Evolutionary conservation across 805 yeast species (phyloP).

Genomic region (Diddensiella transvaalensis): DNA sequence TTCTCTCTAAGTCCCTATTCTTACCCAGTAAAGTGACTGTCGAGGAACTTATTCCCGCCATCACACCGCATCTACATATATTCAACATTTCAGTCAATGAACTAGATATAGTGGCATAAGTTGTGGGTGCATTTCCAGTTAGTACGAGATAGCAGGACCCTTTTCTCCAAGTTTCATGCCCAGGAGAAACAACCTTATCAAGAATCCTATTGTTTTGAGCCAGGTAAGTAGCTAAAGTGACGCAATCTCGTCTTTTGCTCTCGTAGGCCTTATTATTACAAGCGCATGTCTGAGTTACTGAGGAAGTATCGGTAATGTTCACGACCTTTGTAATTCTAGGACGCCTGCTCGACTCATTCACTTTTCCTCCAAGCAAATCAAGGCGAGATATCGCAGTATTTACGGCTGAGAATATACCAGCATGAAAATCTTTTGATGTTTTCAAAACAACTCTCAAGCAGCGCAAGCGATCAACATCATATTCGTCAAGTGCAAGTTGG

Average conservation of each 20-base stretch:
- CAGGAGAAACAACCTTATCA: not conserved
- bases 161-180: not conserved
- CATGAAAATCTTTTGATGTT: not conserved
- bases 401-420: not conserved
- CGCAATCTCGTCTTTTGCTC: not conserved
- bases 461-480: not conserved
- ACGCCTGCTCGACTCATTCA: not conserved
- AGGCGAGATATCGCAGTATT: not conserved
- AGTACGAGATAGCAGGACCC: not conserved
- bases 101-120: not conserved
- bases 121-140: not conserved
- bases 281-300: not conserved
- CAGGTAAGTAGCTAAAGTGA: not conserved
- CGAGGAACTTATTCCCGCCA: not conserved
- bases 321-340: not conserved
- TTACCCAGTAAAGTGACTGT: not conserved
- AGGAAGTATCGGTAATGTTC: not conserved
- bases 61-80: not conserved
- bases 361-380: not conserved
- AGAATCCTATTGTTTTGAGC: not conserved
- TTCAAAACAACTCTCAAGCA: not conserved
- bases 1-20: not conserved
- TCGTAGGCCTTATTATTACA: not conserved
- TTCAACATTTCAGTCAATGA: not conserved
- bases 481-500: not conserved